Base-by-base conservation (phyloP, 441 rosid genomes). In the Theobroma grandiflorum region DNA sequence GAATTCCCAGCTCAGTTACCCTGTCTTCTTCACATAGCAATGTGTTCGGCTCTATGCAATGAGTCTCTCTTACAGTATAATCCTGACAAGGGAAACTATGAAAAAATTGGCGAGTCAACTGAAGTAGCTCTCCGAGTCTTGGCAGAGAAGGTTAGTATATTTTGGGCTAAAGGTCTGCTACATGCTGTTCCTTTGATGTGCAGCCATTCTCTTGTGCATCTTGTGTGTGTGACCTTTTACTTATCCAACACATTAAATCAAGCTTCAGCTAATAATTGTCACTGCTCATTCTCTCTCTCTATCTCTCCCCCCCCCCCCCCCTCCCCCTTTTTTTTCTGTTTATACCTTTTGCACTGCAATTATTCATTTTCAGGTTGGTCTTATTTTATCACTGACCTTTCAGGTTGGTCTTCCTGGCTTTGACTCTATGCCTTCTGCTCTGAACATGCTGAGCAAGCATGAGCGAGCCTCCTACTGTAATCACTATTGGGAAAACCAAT, bases 331-430 rank as follows among this genome's bases (percentile, higher is more conserved):
- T 64, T 26, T 42, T 64, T 52, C 33, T 76, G 20, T 65, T 52
- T 33, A 18, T 55, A 53, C 73, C 14, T n/a, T 26, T 42, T 62
- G 38, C n/a, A 33, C 57, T 63, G 15, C 20, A 35, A 79, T 72
- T 80, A 52, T 70, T 64, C 81, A 53, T 73, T 79, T 70, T 72
- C 35, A 58, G 11, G 37, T 63, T 64, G 74, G 50, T 62, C 74
- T 84, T 79, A 79, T 70, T 72, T 81, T 84, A 77, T 79, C 76
- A 64, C 82, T 80, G 20, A 59, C 86, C 86, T 84, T 84, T 79
- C 93, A 97, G 99, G 93, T 97, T 89, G 99, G 99, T 72, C 98
- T 97, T 88, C 99, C 99, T 84, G 99, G 99, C 82, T 97, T 97
- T 90, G 98, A 97, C 89, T 94, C 98, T 78, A 93, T 97, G 98